Evolutionary conservation across 2,329 filamentous ascomycete species (phyloP).

Genomic region (Nakataea oryzae): DNA sequence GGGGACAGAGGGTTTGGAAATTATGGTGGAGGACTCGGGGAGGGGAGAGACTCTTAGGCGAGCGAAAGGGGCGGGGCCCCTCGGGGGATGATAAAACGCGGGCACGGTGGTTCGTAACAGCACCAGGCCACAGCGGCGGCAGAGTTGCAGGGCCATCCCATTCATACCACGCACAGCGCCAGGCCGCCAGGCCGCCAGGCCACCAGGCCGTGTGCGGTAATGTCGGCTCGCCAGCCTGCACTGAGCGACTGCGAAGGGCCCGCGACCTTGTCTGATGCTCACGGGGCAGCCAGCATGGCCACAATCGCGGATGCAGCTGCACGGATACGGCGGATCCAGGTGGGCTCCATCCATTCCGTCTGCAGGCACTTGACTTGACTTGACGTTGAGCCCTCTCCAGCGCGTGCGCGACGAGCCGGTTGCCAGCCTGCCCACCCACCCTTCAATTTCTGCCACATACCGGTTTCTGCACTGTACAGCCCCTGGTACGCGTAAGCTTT

Average conservation of each 20-base stretch:
- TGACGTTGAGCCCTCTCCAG: too few species aligned
- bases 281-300: background rate
- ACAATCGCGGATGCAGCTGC: background rate
- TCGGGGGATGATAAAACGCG: background rate
- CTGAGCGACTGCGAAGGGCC: background rate
- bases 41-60: background rate
- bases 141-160: too few species aligned
- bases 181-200: too few species aligned
- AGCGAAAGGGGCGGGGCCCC: background rate
- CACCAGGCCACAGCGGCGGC: background rate
- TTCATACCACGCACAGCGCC: too few species aligned
- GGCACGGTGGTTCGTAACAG: background rate
- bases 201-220: background rate
- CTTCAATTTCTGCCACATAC: background rate
- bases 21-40: background rate
- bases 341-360: background rate
- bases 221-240: background rate
- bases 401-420: too few species aligned
- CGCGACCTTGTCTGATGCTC: background rate
- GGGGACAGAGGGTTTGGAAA: background rate
- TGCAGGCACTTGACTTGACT: background rate
- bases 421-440: background rate
- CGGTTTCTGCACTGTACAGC: background rate
- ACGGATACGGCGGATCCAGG: background rate
- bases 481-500: background rate